Conservation (phyloP, 257 asterid species). For the Mentha longifolia region DNA sequence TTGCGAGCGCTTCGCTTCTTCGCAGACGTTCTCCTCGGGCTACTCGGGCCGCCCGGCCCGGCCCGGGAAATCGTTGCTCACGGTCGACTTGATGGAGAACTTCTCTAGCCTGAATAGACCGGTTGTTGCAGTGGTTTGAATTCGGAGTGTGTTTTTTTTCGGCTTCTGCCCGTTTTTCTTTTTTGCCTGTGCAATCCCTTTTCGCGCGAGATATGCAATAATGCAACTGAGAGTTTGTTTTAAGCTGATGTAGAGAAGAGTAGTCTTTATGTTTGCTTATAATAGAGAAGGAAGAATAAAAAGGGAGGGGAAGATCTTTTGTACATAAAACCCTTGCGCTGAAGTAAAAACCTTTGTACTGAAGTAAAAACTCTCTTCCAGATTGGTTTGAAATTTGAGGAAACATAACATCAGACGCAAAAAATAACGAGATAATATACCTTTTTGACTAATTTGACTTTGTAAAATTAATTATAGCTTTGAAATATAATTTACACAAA, state of each 20-base stretch:
- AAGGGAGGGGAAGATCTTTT: background rate
- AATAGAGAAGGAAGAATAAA: background rate
- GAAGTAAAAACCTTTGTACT: background rate
- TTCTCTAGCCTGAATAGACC: conserved; percentile 53
- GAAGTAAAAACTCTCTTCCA: background rate
- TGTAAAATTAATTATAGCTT: too few relatives aligned
- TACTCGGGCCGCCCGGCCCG: conserved; percentile 47
- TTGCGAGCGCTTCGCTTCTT: conserved; percentile 43
- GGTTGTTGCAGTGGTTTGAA: conserved; percentile 69
- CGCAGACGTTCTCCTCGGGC: conserved; percentile 38
- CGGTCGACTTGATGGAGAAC: conserved; percentile 64
- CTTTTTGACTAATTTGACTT: too few relatives aligned
- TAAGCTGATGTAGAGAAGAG: background rate
- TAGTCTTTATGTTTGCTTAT: background rate
- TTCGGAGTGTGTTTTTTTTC: conserved; percentile 1
- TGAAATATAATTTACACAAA: too few relatives aligned
- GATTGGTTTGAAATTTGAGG: background rate
- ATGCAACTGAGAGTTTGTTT: background rate
- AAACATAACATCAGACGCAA: background rate
- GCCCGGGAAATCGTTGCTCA: conserved; percentile 70
- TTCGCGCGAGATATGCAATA: conserved; percentile 19
- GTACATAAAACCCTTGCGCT: background rate
- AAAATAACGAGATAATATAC: too few relatives aligned
- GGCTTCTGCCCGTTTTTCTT: background rate
- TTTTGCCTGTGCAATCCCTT: background rate